Conservation (phyloP, 805 yeast genomes). For the Hanseniaspora thailandica region DNA sequence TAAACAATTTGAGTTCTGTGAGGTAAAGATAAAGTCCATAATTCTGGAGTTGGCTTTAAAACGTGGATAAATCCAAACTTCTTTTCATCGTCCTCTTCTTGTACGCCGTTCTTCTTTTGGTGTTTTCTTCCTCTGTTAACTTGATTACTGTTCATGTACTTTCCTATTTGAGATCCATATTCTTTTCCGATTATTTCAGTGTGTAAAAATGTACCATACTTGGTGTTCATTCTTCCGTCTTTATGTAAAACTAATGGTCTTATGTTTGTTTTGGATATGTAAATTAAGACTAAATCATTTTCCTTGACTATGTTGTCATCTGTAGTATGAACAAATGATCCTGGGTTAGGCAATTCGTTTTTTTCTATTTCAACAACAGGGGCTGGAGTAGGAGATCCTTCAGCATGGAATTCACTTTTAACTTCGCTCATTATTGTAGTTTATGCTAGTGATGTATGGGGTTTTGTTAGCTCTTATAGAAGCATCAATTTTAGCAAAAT, state of each 20-base stretch:
- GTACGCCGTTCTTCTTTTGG: slow-evolving; percentile 3
- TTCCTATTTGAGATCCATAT: slow-evolving; percentile 76
- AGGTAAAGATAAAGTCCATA: slow-evolving; percentile 92
- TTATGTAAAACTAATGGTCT: slow-evolving; percentile 56
- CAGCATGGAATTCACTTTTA: not conserved
- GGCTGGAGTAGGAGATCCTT: slow-evolving; percentile 2
- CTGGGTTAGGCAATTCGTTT: not conserved
- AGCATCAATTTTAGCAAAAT: not conserved
- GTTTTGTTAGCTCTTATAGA: not conserved
- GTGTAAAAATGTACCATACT: slow-evolving; percentile 87
- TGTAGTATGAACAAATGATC: slow-evolving; percentile 33
- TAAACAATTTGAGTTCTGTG: slow-evolving; percentile 97
- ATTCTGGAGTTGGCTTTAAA: slow-evolving; percentile 83
- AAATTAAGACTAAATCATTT: slow-evolving; percentile 78
- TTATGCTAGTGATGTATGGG: not conserved
- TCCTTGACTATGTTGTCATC: slow-evolving; percentile 63
- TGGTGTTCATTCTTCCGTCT: slow-evolving; percentile 61
- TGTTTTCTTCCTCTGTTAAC: slow-evolving; percentile 12
- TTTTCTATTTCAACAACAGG: slow-evolving; percentile 1
- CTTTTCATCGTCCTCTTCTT: slow-evolving; percentile 8
- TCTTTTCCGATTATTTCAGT: slow-evolving; percentile 64
- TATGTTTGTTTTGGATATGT: slow-evolving; percentile 67
- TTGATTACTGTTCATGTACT: slow-evolving; percentile 44
- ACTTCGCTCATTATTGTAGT: not conserved
- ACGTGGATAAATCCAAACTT: slow-evolving; percentile 71